Base-by-base conservation (phyloP, 1,284 basidiomycete species). In the Anthracocystis panici-leucophaei region DNA sequence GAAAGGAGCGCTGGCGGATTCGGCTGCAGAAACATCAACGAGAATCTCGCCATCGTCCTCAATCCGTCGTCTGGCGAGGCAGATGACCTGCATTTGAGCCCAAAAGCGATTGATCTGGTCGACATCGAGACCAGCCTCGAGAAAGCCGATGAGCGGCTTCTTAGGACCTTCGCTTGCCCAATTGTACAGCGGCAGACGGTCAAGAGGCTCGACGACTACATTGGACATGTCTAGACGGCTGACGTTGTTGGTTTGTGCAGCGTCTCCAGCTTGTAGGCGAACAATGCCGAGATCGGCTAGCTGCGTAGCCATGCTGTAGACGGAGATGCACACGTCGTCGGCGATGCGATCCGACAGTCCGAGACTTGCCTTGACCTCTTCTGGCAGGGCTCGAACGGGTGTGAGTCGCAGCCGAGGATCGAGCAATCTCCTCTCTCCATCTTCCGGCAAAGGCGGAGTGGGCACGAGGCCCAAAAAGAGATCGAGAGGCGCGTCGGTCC, bases 401-500 rank as follows among this genome's bases (percentile, higher is more conserved):
- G 56, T 29, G 5, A 41, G 23, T 23, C 65, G 67, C 5, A 62
- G 11, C 10, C 29, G 35, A 14, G 66, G 65, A 18, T 68, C 49
- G 20, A 65, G 57, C 33, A 56, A 31, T 42, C 59, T 52, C 1
- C 41, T 44, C 41, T 78, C 74, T 2, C 55, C 50, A 9, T 49
- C 5, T 38, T 65, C 71, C 3, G 57, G 21, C 45, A 62, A 31
- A n/a, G 38, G n/a, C 6, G 23, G 50, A 16, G 65, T 55, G 3
- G 60, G 49, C 3, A 65, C 62, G 20, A 76, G 38, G 2, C 41
- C 74, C n/a, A 76, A 41, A 54, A 67, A 57, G 21, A 75, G 64
- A 49, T 77, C 72, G 21, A 81, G 63, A 11, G 79, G 62, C 3
- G 60, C 68, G 20, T 75, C 57, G 27, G 77, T 72, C 73, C 76